Evolutionary conservation across 2,329 filamentous ascomycete genomes (phyloP), one percentile per base, ranked within the genome.

Genomic region (Metarhizium rileyi): DNA sequence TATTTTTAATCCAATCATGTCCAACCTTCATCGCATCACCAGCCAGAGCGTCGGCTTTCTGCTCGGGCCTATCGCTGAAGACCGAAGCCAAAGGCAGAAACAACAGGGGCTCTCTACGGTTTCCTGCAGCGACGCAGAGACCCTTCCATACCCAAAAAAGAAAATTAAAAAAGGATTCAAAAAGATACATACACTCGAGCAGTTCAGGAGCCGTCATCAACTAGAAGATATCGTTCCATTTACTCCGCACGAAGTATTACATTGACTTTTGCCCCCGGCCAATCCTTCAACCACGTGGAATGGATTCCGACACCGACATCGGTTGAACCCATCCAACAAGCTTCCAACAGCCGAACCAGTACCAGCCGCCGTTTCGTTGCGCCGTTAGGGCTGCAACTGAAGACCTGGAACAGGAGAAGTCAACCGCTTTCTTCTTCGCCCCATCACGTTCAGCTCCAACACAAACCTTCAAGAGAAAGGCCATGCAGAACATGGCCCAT

Each of bases 401-500:
- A n/a, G 28, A 33, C n/a, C 35, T 18, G n/a, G 35, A 7, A 20
- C 35, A 38, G 14, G 9, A 20, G 16, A 36, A 10, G 14, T 36
- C n/a, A 36, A 14, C n/a, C n/a, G 6, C 12, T 16, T 36, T 6
- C 33, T 14, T 2, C n/a, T n/a, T 9, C 38, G 3, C 22, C 20
- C 20, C 20, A 14, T 42, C 38, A 20, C 38, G 23, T 42, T 16
- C 20, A 5, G 10, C 12, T 20, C 20, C 38, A 42, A 33, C 28
- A 26, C 48, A 27, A 45, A 23, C 33, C 10, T 28, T 20, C 27
- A 30, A 22, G 26, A 46, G 10, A 46, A 49, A 18, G 16, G 42
- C 27, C 51, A 52, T 52, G 51, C 45, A 50, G 48, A 48, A 42
- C 38, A 38, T 45, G 18, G 27, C 51, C 44, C 48, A 50, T 12